Conservation (phyloP, 257 asterid genomes). For the Gentiana straminea region DNA sequence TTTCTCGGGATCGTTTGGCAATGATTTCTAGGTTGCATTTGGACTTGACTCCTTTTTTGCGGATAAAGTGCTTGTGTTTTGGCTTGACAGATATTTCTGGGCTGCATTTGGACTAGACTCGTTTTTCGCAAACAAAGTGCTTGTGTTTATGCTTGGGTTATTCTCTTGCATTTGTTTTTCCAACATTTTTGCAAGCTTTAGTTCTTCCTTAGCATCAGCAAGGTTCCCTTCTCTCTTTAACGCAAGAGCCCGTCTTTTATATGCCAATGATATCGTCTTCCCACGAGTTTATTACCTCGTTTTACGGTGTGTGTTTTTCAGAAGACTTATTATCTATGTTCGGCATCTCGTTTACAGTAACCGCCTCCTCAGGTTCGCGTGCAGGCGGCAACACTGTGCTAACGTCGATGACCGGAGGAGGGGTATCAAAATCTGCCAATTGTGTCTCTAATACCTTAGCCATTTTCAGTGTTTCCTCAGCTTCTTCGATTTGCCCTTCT, state of each 20-base stretch:
- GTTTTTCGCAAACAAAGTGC: no score
- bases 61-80: constrained; percentile 20
- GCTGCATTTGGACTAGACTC: no score
- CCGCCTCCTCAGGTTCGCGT: constrained; percentile 11
- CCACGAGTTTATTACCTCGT: constrained; percentile 17
- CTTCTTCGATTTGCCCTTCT: constrained; percentile 68
- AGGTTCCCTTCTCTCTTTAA: constrained; percentile 86
- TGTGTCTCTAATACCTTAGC: constrained; percentile 52
- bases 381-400: neutral
- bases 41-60: constrained; percentile 42
- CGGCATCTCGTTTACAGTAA: constrained; percentile 25
- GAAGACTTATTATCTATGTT: constrained; percentile 13
- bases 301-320: constrained; percentile 23
- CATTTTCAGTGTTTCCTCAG: constrained; percentile 65
- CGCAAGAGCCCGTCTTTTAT: constrained; percentile 69
- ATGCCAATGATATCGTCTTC: constrained; percentile 57
- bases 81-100: constrained; percentile 17
- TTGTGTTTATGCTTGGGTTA: no score
- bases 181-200: constrained; percentile 69
- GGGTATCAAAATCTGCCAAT: constrained; percentile 51
- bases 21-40: constrained; percentile 40
- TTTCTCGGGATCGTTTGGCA: constrained; percentile 30
- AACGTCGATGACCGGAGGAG: constrained; percentile 11
- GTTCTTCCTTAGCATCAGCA: constrained; percentile 93
- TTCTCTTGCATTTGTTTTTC: constrained; percentile 50